Percentiles rank a stretch among this genome's conserved stretches.
Evolutionary conservation across 176 grass and related monocot species (phyloP).

Genomic region (Triticum timopheevii): DNA sequence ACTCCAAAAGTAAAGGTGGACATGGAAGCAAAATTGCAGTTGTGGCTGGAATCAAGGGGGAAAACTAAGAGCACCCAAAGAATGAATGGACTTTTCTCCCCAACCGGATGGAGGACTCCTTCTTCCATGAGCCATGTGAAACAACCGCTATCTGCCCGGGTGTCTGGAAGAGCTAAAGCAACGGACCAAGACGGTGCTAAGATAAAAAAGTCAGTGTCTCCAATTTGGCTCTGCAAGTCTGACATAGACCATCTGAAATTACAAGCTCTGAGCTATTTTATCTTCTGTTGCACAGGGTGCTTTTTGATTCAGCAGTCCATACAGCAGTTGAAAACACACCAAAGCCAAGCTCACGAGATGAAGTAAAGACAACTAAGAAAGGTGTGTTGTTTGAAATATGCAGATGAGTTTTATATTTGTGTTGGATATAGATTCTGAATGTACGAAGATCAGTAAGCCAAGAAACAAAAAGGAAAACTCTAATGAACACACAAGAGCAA

Average conservation of each 20-base stretch:
- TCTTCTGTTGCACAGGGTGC: constrained; percentile 50
- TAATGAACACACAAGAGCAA: not conserved
- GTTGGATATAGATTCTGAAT: not conserved
- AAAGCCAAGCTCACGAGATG: not conserved
- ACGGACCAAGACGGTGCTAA: constrained; percentile 39
- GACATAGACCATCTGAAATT: not conserved
- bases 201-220: constrained; percentile 69
- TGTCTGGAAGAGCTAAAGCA: constrained; percentile 48
- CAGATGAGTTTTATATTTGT: not conserved
- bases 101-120: constrained; percentile 49
- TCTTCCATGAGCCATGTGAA: constrained; percentile 54
- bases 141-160: constrained; percentile 35
- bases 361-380: constrained; percentile 23
- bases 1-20: constrained; percentile 85
- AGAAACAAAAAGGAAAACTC: not conserved
- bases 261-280: constrained; percentile 23
- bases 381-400: constrained; percentile 26
- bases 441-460: not conserved
- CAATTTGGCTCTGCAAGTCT: not conserved
- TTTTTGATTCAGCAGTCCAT: constrained; percentile 56
- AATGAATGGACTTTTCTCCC: constrained; percentile 58
- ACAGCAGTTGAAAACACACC: constrained; percentile 31
- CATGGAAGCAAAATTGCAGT: constrained; percentile 80
- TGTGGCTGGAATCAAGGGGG: constrained; percentile 88
- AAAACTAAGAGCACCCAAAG: constrained; percentile 73